Conservation (phyloP, 192 early-diverging fungal genomes). For the Podila epigama region DNA sequence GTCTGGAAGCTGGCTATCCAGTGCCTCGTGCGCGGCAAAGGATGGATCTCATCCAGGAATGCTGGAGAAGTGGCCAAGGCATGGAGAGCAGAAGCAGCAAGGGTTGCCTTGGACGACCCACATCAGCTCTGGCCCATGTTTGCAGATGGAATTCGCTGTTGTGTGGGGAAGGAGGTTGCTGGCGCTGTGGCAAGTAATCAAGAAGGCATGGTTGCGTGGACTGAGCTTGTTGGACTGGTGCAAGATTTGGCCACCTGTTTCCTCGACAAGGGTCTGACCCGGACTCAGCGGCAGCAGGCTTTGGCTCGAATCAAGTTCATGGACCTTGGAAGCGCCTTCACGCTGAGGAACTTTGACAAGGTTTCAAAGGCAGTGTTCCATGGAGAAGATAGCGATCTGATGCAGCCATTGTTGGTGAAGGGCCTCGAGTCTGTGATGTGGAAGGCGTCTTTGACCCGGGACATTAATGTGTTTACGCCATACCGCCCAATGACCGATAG, state of each 20-base stretch:
- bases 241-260: slow-evolving; percentile 25
- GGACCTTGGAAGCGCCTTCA: not conserved
- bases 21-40: not conserved
- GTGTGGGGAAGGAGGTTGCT: slow-evolving; percentile 17
- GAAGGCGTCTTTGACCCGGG: slow-evolving; percentile 10
- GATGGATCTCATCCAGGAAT: slow-evolving; percentile 23
- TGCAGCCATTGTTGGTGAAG: slow-evolving; percentile 20
- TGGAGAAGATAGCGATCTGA: slow-evolving; percentile 9
- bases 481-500: slow-evolving; percentile 13
- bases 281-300: slow-evolving; percentile 14
- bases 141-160: slow-evolving; percentile 1
- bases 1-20: slow-evolving; percentile 13
- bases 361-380: slow-evolving; percentile 7
- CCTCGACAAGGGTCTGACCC: slow-evolving; percentile 20
- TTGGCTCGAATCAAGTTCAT: slow-evolving; percentile 15
- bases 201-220: slow-evolving; percentile 16
- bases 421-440: slow-evolving; percentile 33
- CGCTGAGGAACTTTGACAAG: slow-evolving; percentile 7
- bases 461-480: slow-evolving; percentile 20
- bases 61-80: slow-evolving; percentile 12
- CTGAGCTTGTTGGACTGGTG: slow-evolving; percentile 16
- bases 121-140: slow-evolving; percentile 5
- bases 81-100: slow-evolving; percentile 15
- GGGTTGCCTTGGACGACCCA: slow-evolving; percentile 11
- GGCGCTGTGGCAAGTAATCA: slow-evolving; percentile 6